Evolutionary conservation across 2,329 filamentous ascomycete species (phyloP), one percentile per base, ranked within the genome.

Genomic region (Xylaria sp.): DNA sequence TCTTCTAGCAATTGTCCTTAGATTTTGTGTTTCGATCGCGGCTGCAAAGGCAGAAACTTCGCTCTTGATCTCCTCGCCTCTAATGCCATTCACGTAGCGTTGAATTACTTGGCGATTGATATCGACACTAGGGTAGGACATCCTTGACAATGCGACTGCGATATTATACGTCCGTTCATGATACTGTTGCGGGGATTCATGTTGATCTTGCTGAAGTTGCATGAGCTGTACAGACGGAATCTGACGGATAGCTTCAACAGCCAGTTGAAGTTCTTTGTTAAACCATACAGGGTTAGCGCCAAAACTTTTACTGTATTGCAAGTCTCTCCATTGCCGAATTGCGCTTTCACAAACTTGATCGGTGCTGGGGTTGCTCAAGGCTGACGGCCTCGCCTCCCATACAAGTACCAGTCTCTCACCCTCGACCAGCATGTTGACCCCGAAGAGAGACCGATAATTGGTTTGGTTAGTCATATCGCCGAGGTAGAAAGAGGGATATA

Each of bases 21-120:
- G 74, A 13, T 73, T 79, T 3, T 74, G 71, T 15, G 65, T 63
- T 9, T 70, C 72, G 18, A 73, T 71, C 0, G 71, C 67, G n/a
- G 70, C 48, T 12, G 74, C 71, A 65, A 83, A 85, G 0, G 73
- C 70, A 12, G 74, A 74, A 2, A 90, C 77, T 18, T 79, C 74
- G 8, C 81, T 77, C n/a, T 85, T 84, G 41, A 88, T 80, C 1
- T 82, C 77, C 55, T 80, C 77, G 54, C 84, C 80, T 46, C 79
- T 76, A 58, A 91, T 87, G 13, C 89, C 89, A 2, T 80, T 74
- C 37, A 88, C 80, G 70, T 90, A 91, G 46, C 82, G 79, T 66
- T 28, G 74, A 66, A 37, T 78, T 71, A 28, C 78, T 34, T 64
- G 71, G 44, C 67, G 76, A 59, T 31, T 46, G 56, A 72, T 74